A percentile compares a stretch with the other conserved stretches of the same genome.
Conservation (phyloP, 2,329 filamentous ascomycete genomes). For the Pseudogymnoascus sp. region DNA sequence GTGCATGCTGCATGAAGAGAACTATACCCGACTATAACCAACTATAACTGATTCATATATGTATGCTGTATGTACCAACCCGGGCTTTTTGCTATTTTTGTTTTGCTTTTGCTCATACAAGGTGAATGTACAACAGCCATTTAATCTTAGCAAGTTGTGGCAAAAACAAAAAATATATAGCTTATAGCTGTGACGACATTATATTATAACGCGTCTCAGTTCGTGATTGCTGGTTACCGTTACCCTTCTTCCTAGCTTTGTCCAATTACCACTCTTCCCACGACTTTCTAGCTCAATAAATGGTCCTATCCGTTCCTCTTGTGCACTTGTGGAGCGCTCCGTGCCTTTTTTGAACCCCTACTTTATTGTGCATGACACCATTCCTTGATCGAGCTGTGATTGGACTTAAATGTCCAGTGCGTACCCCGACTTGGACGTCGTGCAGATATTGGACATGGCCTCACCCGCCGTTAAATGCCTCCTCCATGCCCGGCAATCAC, state of each 20-base stretch:
- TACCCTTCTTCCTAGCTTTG: background rate
- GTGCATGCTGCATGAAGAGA: background rate
- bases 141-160: background rate
- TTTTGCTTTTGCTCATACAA: background rate
- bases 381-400: background rate
- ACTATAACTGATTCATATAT: slow-evolving; percentile 1
- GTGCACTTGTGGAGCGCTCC: background rate
- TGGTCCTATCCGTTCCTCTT: background rate
- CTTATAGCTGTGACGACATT: slow-evolving; percentile 1
- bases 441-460: background rate
- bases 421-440: background rate
- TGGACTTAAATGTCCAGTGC: background rate
- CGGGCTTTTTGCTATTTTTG: background rate
- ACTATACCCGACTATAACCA: background rate
- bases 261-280: background rate
- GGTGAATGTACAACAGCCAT: background rate
- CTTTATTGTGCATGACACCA: slow-evolving; percentile 2
- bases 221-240: background rate
- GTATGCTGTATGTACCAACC: background rate
- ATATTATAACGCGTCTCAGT: background rate
- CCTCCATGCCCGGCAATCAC: background rate
- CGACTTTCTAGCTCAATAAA: background rate
- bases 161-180: background rate
- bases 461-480: background rate
- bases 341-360: slow-evolving; percentile 4